Base-by-base conservation (phyloP, 2,329 filamentous ascomycete genomes). In the Trichoderma semiorbis region DNA sequence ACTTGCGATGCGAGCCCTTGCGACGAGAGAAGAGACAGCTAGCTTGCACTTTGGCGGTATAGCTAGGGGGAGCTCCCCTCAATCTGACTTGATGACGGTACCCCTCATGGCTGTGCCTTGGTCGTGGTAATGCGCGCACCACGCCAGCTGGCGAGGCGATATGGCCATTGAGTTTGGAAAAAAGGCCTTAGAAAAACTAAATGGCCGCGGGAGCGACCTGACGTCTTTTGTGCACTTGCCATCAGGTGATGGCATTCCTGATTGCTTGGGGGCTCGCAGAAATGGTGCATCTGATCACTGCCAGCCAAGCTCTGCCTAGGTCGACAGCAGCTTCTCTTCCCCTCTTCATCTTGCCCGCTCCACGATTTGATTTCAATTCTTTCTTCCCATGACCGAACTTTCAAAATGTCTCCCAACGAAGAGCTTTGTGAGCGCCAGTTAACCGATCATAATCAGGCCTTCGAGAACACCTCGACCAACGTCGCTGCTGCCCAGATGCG, bases 401-500 rank as follows among this genome's bases (percentile, higher is more conserved):
- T 30, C 60, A 65, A 64, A 47, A 70, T 67, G 62, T 26, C 65
- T 68, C 64, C 57, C 57, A 24, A 62, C 43, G 32, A 61, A 50
- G 55, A 21, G 18, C 28, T 26, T 62, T 21, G 26, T 32, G 55
- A 60, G 30, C 71, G 30, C 50, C 53, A 68, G 76, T 78, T 81
- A 77, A 82, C 74, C 11, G 63, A 70, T 26, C 67, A 68, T 70
- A 3, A 32, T 50, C 78, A 98, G 96, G 96, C 96, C 74, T 99
- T 99, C 83, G 96, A 99, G 85, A 98, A 98, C 90, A 97, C 96
- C 77, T 98, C 95, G 71, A 99, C 96, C 80, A 98, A 94, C 79
- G 95, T 99, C 76, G 96, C 96, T 74, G 96, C 96, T 71, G 97
- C 95, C 73, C 96, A 99, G 87, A 99, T 99, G 96, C 94, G 96